phyloP scores from a whole-genome alignment of 495 filamentous ascomycete genomes.

The Aspergillus carlsbadensis region DNA sequence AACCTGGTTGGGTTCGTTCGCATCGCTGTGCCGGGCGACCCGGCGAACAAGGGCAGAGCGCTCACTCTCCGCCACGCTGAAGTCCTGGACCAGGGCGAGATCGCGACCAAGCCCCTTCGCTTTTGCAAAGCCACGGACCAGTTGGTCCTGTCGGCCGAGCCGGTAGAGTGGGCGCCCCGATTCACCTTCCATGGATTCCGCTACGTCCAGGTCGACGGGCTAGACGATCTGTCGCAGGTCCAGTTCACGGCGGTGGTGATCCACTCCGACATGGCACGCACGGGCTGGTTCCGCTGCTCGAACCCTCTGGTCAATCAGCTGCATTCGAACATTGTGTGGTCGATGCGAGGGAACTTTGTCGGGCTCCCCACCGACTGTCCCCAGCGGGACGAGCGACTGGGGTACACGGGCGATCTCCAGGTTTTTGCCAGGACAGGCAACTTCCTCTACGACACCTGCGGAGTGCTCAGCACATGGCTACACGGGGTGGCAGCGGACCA shows the following conservation, averaged over 20 bases:
- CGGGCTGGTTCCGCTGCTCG: slow-evolving; percentile 48
- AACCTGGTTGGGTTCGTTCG: no score
- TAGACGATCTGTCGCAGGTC: slow-evolving; percentile 21
- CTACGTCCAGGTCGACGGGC: slow-evolving; percentile 50
- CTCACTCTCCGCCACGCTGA: no score
- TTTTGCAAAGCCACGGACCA: no score
- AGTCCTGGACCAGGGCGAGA: no score
- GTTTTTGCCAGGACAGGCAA: slow-evolving; percentile 51
- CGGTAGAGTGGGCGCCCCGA: slow-evolving; percentile 25
- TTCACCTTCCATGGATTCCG: slow-evolving; percentile 60
- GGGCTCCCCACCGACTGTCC: slow-evolving; percentile 56
- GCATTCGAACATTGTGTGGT: slow-evolving; percentile 50
- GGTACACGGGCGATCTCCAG: slow-evolving; percentile 58
- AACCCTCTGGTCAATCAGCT: slow-evolving; percentile 49
- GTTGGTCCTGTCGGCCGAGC: no score
- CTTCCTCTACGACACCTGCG: slow-evolving; percentile 50
- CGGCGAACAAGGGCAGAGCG: no score
- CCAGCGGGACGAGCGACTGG: slow-evolving; percentile 56
- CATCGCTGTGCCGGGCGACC: no score
- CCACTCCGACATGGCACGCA: slow-evolving; percentile 51
- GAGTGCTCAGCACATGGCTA: slow-evolving; percentile 52
- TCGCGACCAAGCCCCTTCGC: no score
- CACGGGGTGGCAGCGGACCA: slow-evolving; percentile 45
- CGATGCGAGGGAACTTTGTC: slow-evolving; percentile 59
- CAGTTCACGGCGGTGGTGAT: slow-evolving; percentile 46